Percentiles rank a stretch among this genome's conserved stretches.
These are phyloP conservation scores for Zygoascus flipseniorum DNA, from an alignment of 805 yeast genomes.

Conservation along the genomic window DNA sequence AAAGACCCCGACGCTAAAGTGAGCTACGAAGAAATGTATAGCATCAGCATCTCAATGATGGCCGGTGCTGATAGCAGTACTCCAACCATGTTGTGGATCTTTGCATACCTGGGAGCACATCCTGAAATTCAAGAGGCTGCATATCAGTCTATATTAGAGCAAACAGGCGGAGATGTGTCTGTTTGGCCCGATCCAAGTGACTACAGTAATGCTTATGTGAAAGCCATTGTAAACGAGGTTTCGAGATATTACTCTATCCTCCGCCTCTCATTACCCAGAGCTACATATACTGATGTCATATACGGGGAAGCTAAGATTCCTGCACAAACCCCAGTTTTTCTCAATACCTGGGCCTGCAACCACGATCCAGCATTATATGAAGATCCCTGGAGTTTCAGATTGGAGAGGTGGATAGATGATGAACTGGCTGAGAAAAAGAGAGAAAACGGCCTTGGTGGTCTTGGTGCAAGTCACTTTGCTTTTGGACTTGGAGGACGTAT, in stretches of 20 bases:
- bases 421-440: background rate
- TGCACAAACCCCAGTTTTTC: conserved; percentile 42
- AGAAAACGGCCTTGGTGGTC: background rate
- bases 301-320: conserved; percentile 36
- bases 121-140: conserved; percentile 41
- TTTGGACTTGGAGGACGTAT: conserved; percentile 57
- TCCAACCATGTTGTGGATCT: conserved; percentile 47
- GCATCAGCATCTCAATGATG: conserved; percentile 61
- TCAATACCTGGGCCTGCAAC: conserved; percentile 65
- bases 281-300: background rate
- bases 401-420: conserved; percentile 6
- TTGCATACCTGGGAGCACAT: conserved; percentile 45
- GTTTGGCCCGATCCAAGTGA: background rate
- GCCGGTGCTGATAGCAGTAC: conserved; percentile 74
- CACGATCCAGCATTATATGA: conserved; percentile 37
- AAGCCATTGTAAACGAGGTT: conserved; percentile 53
- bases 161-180: background rate
- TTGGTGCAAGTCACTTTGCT: conserved; percentile 11
- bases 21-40: conserved; percentile 34
- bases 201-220: conserved; percentile 36
- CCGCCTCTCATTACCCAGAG: conserved; percentile 50
- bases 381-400: conserved; percentile 7
- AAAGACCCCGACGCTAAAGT: conserved; percentile 18
- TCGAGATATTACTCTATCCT: conserved; percentile 53
- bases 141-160: conserved; percentile 28